Evolutionary conservation across 768 basidiomycete species (phyloP), one percentile per base, ranked within the genome.

Genomic region (Mycena polygramma): DNA sequence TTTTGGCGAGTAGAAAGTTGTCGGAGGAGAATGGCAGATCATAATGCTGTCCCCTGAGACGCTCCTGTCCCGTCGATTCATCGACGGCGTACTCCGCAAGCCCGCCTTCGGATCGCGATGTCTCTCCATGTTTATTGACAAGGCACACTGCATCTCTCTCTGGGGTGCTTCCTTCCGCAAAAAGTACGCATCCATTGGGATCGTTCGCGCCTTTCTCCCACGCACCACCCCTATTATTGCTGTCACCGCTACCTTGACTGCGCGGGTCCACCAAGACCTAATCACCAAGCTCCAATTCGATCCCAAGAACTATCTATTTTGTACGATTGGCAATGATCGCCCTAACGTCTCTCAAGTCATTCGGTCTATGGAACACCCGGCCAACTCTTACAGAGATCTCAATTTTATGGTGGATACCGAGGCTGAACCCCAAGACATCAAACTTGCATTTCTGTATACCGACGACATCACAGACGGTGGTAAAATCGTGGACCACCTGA

Each of bases 121-220:
- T 17, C 53, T 68, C 10, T 59, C 66, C 4, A 59, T 61, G 0
- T 68, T 68, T 19, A 61, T 68, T 8, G 66, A 83, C 60, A 80
- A 84, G 66, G 81, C 81, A 0, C 83, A 84, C 58, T 78, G 78
- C 63, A 66, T 84, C 4, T 81, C 81, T 1, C 81, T 81, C 54
- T 84, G 82, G 82, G 81, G 81, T 7, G 65, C 10, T 49, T 80
- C 3, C 14, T 19, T 82, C 62, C 75, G 80, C 22, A 82, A 82
- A 66, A 73, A 75, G 36, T 83, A 81, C 43, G 76, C 63, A 0
- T 39, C 45, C 4, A 65, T 83, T 4, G 79, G 78, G 0, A 76
- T 77, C 7, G 55, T 82, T 4, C 76, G 79, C 0, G 77, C 77
- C 17, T 75, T 81, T n/a, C 71, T 82, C 0, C 81, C 81, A 1